Evolutionary conservation across 192 early-diverging fungal genomes (phyloP).

Genomic region (Linnemannia elongata): DNA sequence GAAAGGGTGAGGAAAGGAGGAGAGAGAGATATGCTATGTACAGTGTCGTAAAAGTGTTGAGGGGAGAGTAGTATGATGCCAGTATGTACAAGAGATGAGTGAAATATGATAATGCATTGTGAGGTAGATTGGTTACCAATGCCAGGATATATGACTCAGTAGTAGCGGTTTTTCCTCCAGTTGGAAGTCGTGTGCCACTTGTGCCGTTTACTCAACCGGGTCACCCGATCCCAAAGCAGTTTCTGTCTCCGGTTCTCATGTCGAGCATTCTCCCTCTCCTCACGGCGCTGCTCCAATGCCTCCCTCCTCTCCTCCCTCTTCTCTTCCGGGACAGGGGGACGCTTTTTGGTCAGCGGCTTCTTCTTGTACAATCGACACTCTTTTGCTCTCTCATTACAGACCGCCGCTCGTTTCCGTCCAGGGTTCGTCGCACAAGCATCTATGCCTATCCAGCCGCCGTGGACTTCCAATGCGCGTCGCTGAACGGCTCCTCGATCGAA

Average conservation of each 20-base stretch:
- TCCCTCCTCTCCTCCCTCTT: background rate
- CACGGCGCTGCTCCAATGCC: background rate
- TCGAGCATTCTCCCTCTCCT: background rate
- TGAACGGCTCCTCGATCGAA: slow-evolving; percentile 3
- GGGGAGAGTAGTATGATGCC: no score
- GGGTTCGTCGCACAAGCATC: slow-evolving; percentile 5
- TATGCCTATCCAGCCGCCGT: slow-evolving; percentile 31
- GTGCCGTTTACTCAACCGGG: background rate
- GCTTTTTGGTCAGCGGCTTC: background rate
- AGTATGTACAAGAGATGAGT: no score
- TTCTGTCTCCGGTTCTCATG: background rate
- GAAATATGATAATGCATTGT: no score
- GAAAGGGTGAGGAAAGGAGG: no score
- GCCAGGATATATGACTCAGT: background rate
- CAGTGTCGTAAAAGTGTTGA: no score
- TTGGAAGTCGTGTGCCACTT: background rate
- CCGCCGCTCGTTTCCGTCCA: background rate
- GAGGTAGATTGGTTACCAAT: no score
- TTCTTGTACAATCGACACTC: background rate
- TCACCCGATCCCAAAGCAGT: background rate
- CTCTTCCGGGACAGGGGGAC: background rate
- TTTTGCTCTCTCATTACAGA: background rate
- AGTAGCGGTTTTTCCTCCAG: background rate
- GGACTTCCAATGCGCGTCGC: slow-evolving; percentile 6
- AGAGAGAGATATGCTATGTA: no score